Evolutionary conservation across 192 early-diverging fungal genomes (phyloP).

Genomic region (Glomus cerebriforme): DNA sequence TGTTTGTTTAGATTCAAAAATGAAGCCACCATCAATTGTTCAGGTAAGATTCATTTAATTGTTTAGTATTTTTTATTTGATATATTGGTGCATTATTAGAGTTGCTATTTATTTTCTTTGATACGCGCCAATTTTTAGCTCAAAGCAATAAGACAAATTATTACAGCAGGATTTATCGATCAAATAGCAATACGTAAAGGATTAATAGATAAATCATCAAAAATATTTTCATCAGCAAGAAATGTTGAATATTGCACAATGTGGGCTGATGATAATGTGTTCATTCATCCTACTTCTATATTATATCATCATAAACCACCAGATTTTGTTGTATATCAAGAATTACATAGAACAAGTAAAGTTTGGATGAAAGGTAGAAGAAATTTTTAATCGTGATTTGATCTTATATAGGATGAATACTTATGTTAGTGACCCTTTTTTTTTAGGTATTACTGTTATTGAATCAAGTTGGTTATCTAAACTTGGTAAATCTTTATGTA

Average conservation of each 20-base stretch:
- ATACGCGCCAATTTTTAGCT: constrained; percentile 55
- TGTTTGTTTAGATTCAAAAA: constrained; percentile 61
- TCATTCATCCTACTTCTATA: constrained; percentile 71
- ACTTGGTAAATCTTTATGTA: constrained; percentile 68
- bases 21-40: constrained; percentile 58
- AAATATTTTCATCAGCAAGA: constrained; percentile 46
- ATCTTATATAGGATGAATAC: background rate
- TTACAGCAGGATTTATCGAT: constrained; percentile 89
- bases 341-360: constrained; percentile 64
- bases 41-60: background rate
- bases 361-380: constrained; percentile 43
- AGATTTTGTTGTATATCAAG: constrained; percentile 70
- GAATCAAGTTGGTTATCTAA: constrained; percentile 75
- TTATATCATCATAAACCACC: constrained; percentile 64
- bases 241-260: constrained; percentile 65
- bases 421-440: constrained; percentile 30
- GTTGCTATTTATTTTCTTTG: constrained; percentile 39
- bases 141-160: constrained; percentile 80
- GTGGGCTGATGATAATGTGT: constrained; percentile 76
- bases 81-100: too few relatives aligned
- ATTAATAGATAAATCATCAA: constrained; percentile 58
- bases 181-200: constrained; percentile 88
- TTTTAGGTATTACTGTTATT: constrained; percentile 72
- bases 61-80: constrained; percentile 12
- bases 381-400: constrained; percentile 18